Evolutionary conservation across 169 alveolate genomes (phyloP), one percentile per base, ranked within the genome.

Genomic region (Pseudocohnilembus persalinus): DNA sequence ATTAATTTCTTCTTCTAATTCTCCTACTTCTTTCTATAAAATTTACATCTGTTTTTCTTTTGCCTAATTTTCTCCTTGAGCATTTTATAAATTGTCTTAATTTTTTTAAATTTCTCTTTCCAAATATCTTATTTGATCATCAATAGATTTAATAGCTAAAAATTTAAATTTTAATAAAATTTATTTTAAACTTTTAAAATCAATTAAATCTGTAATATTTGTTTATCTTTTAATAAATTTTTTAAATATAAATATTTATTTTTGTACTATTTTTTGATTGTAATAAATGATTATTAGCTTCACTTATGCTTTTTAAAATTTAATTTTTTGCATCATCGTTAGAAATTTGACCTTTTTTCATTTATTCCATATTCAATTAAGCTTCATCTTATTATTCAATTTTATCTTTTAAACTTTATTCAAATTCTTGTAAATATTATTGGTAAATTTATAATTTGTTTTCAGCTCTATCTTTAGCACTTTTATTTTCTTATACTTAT

Each of bases 61-160:
- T 81, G 85, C 88, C 74, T 83, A 87, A 27, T 88, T 74, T 63
- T 89, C 85, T 76, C 88, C 82, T 88, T 93, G 92, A 31, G 90
- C 74, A 79, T 83, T 85, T 75, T 93, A 90, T 31, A 92, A 74
- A 49, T 79, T 76, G 64, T 89, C 93, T 64, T 93, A 89, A 64
- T 90, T 80, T 72, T 86, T 91, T 16, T 88, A 84, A 27, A 89
- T 84, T 78, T 91, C 91, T 28, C 81, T 90, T 83, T 94, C 93
- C 27, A 87, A n/a, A 77, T 90, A 84, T 6, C 89, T 85, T 31
- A 88, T 49, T 6, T 87, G 74, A n/a, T 77, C 73, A 32, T 29
- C 81, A 49, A 49, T 4, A 49, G 68, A 49, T 49, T 49, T 49
- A 20, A 49, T 49, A 49, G 68, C 68, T 49, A 11, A 11, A 49